phyloP scores from a whole-genome alignment of 495 filamentous ascomycete genomes.

The Lindgomyces ingoldianus region DNA sequence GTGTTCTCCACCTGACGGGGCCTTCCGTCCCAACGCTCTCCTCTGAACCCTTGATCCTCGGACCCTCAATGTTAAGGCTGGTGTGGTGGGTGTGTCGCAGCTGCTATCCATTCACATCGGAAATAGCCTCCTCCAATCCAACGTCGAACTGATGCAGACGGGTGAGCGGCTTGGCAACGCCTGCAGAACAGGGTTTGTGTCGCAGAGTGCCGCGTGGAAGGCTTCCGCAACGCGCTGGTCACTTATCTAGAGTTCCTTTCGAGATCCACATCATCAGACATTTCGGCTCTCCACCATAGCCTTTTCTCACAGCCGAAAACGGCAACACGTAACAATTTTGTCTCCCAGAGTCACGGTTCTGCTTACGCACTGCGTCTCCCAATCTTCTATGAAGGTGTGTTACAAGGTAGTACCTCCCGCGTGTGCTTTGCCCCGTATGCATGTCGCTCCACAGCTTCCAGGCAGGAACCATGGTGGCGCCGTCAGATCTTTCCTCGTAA shows the following conservation, averaged over 20 bases:
- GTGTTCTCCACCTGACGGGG: too few species aligned
- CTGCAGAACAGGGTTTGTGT: neutral
- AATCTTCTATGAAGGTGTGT: too few species aligned
- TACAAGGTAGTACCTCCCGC: neutral
- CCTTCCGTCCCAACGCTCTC: too few species aligned
- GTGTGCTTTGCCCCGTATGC: neutral
- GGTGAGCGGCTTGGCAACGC: too few species aligned
- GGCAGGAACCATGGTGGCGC: slow-evolving; percentile 5
- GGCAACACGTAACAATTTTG: neutral
- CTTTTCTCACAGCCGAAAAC: neutral
- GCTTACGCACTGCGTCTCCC: neutral
- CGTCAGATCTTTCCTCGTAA: neutral
- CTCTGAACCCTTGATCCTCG: too few species aligned
- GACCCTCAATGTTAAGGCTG: too few species aligned
- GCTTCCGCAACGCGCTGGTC: neutral
- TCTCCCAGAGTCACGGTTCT: neutral
- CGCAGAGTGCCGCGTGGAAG: neutral
- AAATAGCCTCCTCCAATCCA: neutral
- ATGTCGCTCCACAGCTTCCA: neutral
- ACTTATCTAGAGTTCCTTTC: neutral
- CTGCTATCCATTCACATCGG: neutral
- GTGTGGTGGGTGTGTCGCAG: too few species aligned
- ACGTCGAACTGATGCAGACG: neutral
- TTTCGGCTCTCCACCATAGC: slow-evolving; percentile 19
- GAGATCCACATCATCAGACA: neutral